Evolutionary conservation across 345 rosid species (phyloP), one percentile per base, ranked within the genome.

Genomic region (Acer campestre): DNA sequence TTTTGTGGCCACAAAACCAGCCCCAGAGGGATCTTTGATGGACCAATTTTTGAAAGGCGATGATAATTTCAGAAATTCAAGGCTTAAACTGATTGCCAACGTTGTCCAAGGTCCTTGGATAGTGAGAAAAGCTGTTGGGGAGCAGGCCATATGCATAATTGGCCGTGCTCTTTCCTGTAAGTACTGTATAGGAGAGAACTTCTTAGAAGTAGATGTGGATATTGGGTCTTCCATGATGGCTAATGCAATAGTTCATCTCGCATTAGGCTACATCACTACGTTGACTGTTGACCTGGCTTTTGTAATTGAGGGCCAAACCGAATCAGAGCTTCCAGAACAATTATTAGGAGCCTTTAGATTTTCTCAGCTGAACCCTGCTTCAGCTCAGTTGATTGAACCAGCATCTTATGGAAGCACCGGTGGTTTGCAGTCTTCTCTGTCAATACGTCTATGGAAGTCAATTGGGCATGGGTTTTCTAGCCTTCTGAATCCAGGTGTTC

Each of bases 161-260:
- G 99, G 99, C 58, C 98, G 96, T 31, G 89, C 99, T 61, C 79
- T 95, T 72, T 75, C 89, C 59, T 92, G 98, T 82, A 91, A 88
- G 79, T 91, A 90, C 76, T 70, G 73, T 68, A 38, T 80, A 11
- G 85, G 85, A 2, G 88, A 87, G 35, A 88, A 85, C 59, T 91
- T 90, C 77, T 16, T 91, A 13, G 98, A 95, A 87, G 87, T 91
- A 81, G 99, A 96, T 83, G 83, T 96, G 66, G 99, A 93, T 87
- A 91, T 96, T 40, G 98, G 99, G 56, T 93, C 99, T 71, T 96
- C 99, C 7, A 90, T 96, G 91, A 94, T 93, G 48, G 99, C 99
- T 51, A 92, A 88, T 66, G 97, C 99, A 63, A 90, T 96, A 80
- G 99, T 96, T 77, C 98, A 90, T 81, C 83, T 96, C 11, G 97